Base-by-base conservation (phyloP, 192 early-diverging fungal genomes). In the Chytriomyces sp. region DNA sequence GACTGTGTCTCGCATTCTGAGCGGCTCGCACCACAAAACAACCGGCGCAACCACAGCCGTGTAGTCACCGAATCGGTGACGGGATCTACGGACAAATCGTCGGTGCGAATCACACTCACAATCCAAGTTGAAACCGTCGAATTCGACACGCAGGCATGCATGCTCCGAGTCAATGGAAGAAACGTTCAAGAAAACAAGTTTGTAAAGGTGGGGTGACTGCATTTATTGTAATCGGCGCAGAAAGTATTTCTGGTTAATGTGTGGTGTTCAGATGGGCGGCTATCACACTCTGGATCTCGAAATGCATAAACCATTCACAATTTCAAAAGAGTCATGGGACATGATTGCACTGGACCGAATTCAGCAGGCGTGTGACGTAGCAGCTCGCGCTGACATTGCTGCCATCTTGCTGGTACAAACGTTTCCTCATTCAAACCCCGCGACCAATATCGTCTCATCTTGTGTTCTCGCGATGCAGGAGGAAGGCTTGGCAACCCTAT, bases 321-420 rank as follows among this genome's bases (percentile, higher is more conserved):
- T 99, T 47, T 81, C 81, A 83, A 47, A 99, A 99, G 82, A 85
- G 50, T 91, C 93, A 69, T 99, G 98, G 98, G 97, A 99, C 81
- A 81, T 91, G 28, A 97, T 99, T 75, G 87, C 96, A 46, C 81
- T 98, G 69, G 93, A 97, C 73, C 88, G 95, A 60, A 91, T 99
- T 57, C 86, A 93, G 24, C 91, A 92, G 66, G 93, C 95, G 6
- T 97, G 94, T 80, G 94, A 99, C 82, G 87, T 96, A 45, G 88
- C 93, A 6, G 91, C 91, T 49, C 90, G 93, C 70, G 97, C 96
- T 8, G 96, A 99, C 64, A 91, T 97, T 13, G 95, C 93, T 0
- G 98, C 96, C 4, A 89, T 98, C 10, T 93, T 97, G 6, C 90
- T 96, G 76, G 71, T 73, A 20, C 2, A 50, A 57, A n/a, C 18